Base-by-base conservation (phyloP, 768 basidiomycete species). In the Mycena kentingensis region DNA sequence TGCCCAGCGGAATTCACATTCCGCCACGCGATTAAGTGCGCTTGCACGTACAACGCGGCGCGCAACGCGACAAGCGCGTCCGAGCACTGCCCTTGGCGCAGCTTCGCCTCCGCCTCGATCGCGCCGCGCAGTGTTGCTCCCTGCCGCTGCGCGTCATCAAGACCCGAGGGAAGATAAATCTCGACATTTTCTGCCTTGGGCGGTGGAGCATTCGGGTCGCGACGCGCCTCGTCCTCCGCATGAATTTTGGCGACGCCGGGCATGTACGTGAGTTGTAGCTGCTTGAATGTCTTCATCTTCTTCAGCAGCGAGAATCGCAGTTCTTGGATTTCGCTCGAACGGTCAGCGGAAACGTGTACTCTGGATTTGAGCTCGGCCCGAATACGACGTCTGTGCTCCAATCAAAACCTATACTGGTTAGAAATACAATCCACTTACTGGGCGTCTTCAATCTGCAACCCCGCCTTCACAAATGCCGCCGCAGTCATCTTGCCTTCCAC, bases 1-100 rank as follows among this genome's bases (percentile, higher is more conserved):
- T 61, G 60, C 0, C 54, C 60, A 0, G 27, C 22, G 0, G 55
- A 6, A 34, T 61, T 41, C 1, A 21, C 32, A 32, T 61, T 54
- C 0, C 51, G 38, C 5, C 48, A 59, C 0, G 2, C 8, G 11
- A 61, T 58, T 2, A 61, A 13, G 25, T 50, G 48, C 1, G 42
- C 28, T 22, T 61, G 55, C 3, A 47, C 37, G 28, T 61, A 51
- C 0, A 61, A 43, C 2, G 54, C 35, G 0, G 36, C 16, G 13
- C 57, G 52, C 0, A 61, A 15, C 2, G 21, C 3, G 3, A 42
- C 19, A 1, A 61, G 49, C 0, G 50, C 22, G 18, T 52, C 35
- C 15, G 21, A 5, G 24, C 50, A 52, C 19, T 61, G 60, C 2
- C 29, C 42, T 0, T 24, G 25, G 0, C 60, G 51, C 8, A 61